Base-by-base conservation (phyloP, 208 protist genomes). In the Crithidia thermophila region DNA sequence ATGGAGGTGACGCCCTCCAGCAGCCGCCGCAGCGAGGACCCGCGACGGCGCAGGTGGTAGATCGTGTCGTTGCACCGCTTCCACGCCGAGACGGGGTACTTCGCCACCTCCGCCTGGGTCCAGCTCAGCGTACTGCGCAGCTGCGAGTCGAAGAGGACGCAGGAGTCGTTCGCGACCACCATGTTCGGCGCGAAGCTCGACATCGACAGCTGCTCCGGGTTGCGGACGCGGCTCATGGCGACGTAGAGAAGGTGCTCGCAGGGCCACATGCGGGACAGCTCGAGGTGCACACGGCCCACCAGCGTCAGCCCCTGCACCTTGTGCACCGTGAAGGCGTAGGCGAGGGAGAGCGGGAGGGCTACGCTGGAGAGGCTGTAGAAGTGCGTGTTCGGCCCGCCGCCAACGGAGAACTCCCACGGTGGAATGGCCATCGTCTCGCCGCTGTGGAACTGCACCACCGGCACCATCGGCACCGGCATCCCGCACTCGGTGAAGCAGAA, bases 261-360 rank as follows among this genome's bases (percentile, higher is more conserved):
- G 23, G 90, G 87, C 90, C 90, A 95, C 90, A 95, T 95, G 60
- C 85, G 82, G 33, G 84, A 90, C 45, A 95, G 87, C 72, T 95
- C 84, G 27, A 95, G 83, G 72, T 95, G 90, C 55, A 95, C 90
- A 34, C 87, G 90, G 13, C 90, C 85, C 28, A 93, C 85, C 20
- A 95, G 73, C 31, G 87, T 93, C 52, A 95, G 71, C 1, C 90
- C 90, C 75, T 95, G 90, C 71, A 93, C 87, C 76, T 95, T 95
- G 75, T 95, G 90, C 72, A 95, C 90, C 9, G 90, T 95, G 72
- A 95, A 95, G 73, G 90, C 90, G 66, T 93, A 95, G 59, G 90
- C 90, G n/a, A 93, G 65, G 31, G 77, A 85, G 40, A 95, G 83
- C 10, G 90, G 90, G 9, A 95, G 56, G 27, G 84, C 77, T 11